Evolutionary conservation across 768 basidiomycete genomes (phyloP).

Genomic region (Leccinum fibrillosum): DNA sequence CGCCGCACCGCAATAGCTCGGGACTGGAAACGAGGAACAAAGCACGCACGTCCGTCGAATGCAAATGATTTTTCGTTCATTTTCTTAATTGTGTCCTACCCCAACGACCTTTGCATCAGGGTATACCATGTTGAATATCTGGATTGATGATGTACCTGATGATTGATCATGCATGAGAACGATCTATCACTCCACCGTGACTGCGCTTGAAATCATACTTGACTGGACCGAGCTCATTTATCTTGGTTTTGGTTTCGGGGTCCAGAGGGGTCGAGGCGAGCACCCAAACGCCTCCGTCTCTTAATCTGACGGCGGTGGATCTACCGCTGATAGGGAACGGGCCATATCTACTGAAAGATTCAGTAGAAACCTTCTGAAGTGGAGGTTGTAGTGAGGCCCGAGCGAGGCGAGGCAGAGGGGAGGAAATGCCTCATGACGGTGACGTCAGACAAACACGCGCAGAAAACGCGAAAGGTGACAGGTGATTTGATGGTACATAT

Average conservation of each 20-base stretch:
- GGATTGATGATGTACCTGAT: slow-evolving; percentile 56
- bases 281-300: slow-evolving; percentile 71
- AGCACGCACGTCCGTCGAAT: slow-evolving; percentile 61
- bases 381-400: slow-evolving; percentile 16
- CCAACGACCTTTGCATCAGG: slow-evolving; percentile 71
- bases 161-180: not conserved
- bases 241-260: slow-evolving; percentile 56
- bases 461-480: slow-evolving; percentile 9
- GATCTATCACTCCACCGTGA: not conserved
- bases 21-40: not conserved
- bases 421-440: not conserved
- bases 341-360: slow-evolving; percentile 42
- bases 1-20: not conserved
- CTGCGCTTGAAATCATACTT: slow-evolving; percentile 37
- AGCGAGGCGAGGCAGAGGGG: slow-evolving; percentile 11
- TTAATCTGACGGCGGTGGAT: slow-evolving; percentile 61
- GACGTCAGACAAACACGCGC: slow-evolving; percentile 21
- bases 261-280: slow-evolving; percentile 78
- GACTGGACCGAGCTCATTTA: slow-evolving; percentile 66
- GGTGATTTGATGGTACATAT: not conserved
- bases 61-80: slow-evolving; percentile 49
- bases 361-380: slow-evolving; percentile 7
- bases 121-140: slow-evolving; percentile 66
- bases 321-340: slow-evolving; percentile 77
- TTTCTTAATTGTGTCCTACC: slow-evolving; percentile 52